phyloP scores from a whole-genome alignment of 768 basidiomycete species.

The Fibroporia radiculosa region DNA sequence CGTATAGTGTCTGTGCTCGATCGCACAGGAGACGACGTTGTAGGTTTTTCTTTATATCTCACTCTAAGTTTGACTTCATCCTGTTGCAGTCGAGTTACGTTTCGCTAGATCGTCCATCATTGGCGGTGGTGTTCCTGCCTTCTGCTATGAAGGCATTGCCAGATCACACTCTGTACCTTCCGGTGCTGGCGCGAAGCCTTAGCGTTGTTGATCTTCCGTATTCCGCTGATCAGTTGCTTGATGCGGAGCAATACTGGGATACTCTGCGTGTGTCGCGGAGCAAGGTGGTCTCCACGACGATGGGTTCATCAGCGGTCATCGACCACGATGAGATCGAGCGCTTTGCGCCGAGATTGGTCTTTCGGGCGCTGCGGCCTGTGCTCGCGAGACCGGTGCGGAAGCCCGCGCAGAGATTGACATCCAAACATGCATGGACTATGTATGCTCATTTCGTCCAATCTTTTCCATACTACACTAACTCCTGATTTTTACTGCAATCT shows the following conservation, averaged over 20 bases:
- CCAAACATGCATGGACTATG: slow-evolving; percentile 59
- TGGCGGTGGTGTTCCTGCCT: slow-evolving; percentile 66
- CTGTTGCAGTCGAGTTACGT: slow-evolving; percentile 34
- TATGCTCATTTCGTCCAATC: slow-evolving; percentile 28
- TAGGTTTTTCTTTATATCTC: slow-evolving; percentile 24
- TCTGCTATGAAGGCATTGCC: slow-evolving; percentile 28
- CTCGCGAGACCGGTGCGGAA: slow-evolving; percentile 23
- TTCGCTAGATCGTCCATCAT: slow-evolving; percentile 37
- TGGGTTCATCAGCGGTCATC: slow-evolving; percentile 29
- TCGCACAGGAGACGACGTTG: slow-evolving; percentile 27
- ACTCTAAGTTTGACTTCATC: slow-evolving; percentile 30
- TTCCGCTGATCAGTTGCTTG: slow-evolving; percentile 19
- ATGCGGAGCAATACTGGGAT: slow-evolving; percentile 27
- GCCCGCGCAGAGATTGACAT: slow-evolving; percentile 36
- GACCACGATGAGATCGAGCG: slow-evolving; percentile 37
- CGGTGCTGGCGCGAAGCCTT: slow-evolving; percentile 34
- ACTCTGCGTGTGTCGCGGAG: slow-evolving; percentile 17
- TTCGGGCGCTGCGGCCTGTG: slow-evolving; percentile 39
- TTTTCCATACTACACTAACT: slow-evolving; percentile 7
- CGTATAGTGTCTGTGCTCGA: slow-evolving; percentile 32
- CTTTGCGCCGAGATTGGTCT: slow-evolving; percentile 34
- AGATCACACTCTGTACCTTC: slow-evolving; percentile 47
- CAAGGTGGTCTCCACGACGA: slow-evolving; percentile 14
- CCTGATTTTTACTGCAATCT: too few relatives aligned
- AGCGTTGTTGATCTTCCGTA: slow-evolving; percentile 14